Evolutionary conservation across 1,139 yeast genomes (phyloP), one percentile per base, ranked within the genome.

Genomic region (Candida mesenterica): DNA sequence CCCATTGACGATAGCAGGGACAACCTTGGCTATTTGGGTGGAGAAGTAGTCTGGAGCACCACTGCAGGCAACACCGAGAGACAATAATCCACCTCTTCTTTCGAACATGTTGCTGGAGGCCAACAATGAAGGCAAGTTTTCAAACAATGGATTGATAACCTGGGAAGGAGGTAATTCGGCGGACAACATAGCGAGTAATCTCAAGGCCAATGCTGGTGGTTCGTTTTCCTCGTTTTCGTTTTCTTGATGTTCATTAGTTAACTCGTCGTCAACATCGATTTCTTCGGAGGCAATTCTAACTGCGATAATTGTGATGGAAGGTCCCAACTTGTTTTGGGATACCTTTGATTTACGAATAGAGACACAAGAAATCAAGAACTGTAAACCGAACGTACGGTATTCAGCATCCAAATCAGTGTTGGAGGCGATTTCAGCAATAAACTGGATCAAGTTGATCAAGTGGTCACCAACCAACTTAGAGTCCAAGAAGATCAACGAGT

Each of bases 31-130:
- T 44, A 90, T 66, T 55, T 88, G 94, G 36, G 83, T 74, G 34
- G 90, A 77, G 51, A 86, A 76, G 62, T 74, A 90, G 57, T 92
- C 98, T 45, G 97, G 97, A 30, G 97, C 92, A 57, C 98, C 98
- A 45, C 85, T 78, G 34, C 87, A 85, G 36, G 94, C 80, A 39
- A 82, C 88, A 49, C 95, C 90, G 45, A 92, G 70, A 28, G 95
- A 77, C 52, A 87, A 70, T 42, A 89, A 73, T 39, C 85, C 94
- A 44, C 96, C 96, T 65, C 96, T 82, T 68, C 95, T 82, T 64
- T 85, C 89, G 46, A 79, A 83, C 42, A 76, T 75, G 57, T 85
- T 79, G 16, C 78, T 46, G 14, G 95, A 82, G 28, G 59, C 33
- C 47, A 86, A 70, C 72, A 84, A 69, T 34, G 74, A 55, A 34